Percentiles rank a stretch among this genome's conserved stretches.
Evolutionary conservation across 2,329 filamentous ascomycete genomes (phyloP).

Genomic region (Phoma sp.): DNA sequence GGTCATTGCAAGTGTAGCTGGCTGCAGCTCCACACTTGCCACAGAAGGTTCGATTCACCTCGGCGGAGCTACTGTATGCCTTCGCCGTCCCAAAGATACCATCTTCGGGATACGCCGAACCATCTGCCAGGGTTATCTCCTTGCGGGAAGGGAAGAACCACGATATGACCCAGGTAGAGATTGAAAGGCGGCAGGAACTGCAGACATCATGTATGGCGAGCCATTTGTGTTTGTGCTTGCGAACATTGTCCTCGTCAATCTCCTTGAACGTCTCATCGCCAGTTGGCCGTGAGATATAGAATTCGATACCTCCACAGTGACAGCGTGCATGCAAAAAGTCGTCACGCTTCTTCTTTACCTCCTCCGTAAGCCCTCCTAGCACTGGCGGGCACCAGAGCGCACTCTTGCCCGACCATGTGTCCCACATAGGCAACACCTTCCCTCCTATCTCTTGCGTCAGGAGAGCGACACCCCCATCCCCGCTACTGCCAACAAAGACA

Average conservation of each 20-base stretch:
- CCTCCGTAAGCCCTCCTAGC: neutral
- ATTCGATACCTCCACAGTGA: constrained; percentile 62
- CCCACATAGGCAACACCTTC: constrained; percentile 36
- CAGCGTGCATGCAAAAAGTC: constrained; percentile 54
- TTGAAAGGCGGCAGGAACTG: constrained; percentile 64
- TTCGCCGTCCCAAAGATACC: constrained; percentile 53
- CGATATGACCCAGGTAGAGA: constrained; percentile 68
- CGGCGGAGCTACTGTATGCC: constrained; percentile 60
- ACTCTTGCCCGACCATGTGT: constrained; percentile 10
- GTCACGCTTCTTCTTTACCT: neutral
- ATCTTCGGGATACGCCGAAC: constrained; percentile 46
- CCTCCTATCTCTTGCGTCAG: constrained; percentile 37
- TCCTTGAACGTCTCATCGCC: constrained; percentile 45
- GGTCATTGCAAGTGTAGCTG: constrained; percentile 64
- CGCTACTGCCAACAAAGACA: constrained; percentile 40
- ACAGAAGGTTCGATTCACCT: constrained; percentile 67
- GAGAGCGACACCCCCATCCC: constrained; percentile 47
- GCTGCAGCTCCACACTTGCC: constrained; percentile 66
- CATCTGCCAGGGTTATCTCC: constrained; percentile 55
- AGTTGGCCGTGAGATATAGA: constrained; percentile 62
- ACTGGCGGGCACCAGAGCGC: neutral
- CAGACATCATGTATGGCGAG: constrained; percentile 59
- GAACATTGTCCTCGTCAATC: constrained; percentile 10
- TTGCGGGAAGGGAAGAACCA: constrained; percentile 73
- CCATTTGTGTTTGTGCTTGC: constrained; percentile 17